Conservation (phyloP, 2,329 filamentous ascomycete species). For the Podosphaera xanthii region DNA sequence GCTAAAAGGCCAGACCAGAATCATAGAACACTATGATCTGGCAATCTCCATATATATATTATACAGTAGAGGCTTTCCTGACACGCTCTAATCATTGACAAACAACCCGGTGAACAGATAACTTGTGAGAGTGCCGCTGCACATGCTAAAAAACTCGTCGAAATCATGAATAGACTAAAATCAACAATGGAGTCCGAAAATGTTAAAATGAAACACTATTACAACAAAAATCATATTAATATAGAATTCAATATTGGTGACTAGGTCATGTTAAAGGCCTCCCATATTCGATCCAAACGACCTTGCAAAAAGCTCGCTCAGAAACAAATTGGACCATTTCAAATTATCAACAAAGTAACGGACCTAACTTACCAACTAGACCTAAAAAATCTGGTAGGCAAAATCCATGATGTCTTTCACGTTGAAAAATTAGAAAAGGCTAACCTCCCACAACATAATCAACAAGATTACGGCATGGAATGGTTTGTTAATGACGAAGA, state of each 20-base stretch:
- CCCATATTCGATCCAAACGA: neutral
- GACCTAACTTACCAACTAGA: neutral
- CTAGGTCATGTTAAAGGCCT: neutral
- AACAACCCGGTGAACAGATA: neutral
- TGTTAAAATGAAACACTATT: neutral
- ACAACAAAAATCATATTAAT: neutral
- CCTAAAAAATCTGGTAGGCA: neutral
- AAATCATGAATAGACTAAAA: neutral
- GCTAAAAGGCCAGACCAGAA: too few relatives aligned
- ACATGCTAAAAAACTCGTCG: neutral
- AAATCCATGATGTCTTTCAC: slow-evolving; percentile 2
- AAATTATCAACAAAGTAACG: neutral
- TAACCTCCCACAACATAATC: neutral
- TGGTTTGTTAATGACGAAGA: neutral
- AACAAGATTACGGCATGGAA: neutral
- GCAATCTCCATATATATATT: too few relatives aligned
- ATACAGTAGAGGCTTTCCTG: too few relatives aligned
- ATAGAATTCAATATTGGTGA: neutral
- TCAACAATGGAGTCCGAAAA: neutral
- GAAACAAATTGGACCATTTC: slow-evolving; percentile 1
- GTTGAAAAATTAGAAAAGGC: neutral
- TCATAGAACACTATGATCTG: too few relatives aligned
- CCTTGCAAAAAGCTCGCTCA: neutral
- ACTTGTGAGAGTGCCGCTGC: neutral
- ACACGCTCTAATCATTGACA: neutral